Conservation (phyloP, 768 basidiomycete genomes). For the Hemileccinum rubropunctum region DNA sequence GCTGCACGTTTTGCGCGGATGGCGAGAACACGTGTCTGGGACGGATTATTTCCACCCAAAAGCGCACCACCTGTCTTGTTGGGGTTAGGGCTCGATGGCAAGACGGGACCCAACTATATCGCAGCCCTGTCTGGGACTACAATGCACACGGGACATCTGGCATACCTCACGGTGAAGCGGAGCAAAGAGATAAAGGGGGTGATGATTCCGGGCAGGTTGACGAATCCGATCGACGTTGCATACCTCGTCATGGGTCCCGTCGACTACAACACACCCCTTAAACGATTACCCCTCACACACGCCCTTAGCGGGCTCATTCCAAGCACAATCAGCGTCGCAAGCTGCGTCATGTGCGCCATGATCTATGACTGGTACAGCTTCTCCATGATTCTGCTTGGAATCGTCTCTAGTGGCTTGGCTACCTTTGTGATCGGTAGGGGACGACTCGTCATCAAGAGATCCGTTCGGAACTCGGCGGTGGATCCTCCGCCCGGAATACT, state of each 20-base stretch:
- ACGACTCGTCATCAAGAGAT: slow-evolving; percentile 16
- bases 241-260: slow-evolving; percentile 13
- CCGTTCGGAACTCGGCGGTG: slow-evolving; percentile 11
- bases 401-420: slow-evolving; percentile 27
- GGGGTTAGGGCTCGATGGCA: slow-evolving; percentile 30
- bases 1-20: slow-evolving; percentile 32
- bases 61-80: slow-evolving; percentile 18
- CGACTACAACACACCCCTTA: slow-evolving; percentile 3
- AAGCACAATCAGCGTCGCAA: slow-evolving; percentile 17
- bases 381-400: slow-evolving; percentile 31
- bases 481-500: slow-evolving; percentile 26
- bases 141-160: slow-evolving; percentile 21
- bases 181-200: slow-evolving; percentile 7
- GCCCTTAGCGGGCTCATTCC: slow-evolving; percentile 18
- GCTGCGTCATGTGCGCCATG: slow-evolving; percentile 23
- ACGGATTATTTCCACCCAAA: slow-evolving; percentile 21
- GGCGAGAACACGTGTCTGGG: slow-evolving; percentile 25
- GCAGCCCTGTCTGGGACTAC: slow-evolving; percentile 24
- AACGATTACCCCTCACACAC: slow-evolving; percentile 1
- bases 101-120: slow-evolving; percentile 26
- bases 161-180: slow-evolving; percentile 18
- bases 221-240: slow-evolving; percentile 16
- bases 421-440: slow-evolving; percentile 26
- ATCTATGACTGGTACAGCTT: slow-evolving; percentile 31
- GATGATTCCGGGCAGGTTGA: slow-evolving; percentile 19